A percentile compares a stretch with the other conserved stretches of the same genome.
Conservation (phyloP, 768 basidiomycete genomes). For the Termitomyces sp. region DNA sequence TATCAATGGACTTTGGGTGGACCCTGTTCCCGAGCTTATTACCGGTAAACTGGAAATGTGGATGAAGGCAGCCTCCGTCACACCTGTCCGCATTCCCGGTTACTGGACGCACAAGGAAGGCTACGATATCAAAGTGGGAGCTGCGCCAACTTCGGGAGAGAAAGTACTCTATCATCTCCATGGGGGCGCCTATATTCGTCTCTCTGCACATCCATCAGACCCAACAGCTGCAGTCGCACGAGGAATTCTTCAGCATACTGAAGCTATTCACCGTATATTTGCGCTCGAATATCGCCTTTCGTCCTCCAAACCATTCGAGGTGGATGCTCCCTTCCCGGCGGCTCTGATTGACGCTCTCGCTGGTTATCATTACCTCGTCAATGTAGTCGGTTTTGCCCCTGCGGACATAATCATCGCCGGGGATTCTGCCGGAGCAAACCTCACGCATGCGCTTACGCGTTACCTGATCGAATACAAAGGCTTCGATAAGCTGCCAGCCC, state of each 20-base stretch:
- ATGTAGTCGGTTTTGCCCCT: slow-evolving; percentile 48
- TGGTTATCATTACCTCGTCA: slow-evolving; percentile 67
- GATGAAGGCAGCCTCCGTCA: slow-evolving; percentile 32
- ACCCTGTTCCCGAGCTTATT: slow-evolving; percentile 34
- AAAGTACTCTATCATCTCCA: slow-evolving; percentile 60
- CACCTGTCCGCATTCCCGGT: slow-evolving; percentile 42
- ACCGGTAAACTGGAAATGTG: slow-evolving; percentile 36
- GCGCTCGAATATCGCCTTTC: slow-evolving; percentile 71
- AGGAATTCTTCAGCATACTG: slow-evolving; percentile 40
- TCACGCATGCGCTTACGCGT: slow-evolving; percentile 56
- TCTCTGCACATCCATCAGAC: slow-evolving; percentile 55
- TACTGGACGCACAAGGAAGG: slow-evolving; percentile 50
- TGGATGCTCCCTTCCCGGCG: slow-evolving; percentile 61
- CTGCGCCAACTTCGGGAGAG: slow-evolving; percentile 39
- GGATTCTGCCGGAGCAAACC: slow-evolving; percentile 76
- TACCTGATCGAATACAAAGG: slow-evolving; percentile 40
- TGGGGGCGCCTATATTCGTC: slow-evolving; percentile 50
- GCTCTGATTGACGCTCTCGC: slow-evolving; percentile 71
- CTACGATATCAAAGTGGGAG: slow-evolving; percentile 25
- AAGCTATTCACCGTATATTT: slow-evolving; percentile 43
- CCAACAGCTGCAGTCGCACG: slow-evolving; percentile 36
- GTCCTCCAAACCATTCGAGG: slow-evolving; percentile 31
- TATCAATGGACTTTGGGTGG: slow-evolving; percentile 47
- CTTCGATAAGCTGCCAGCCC: slow-evolving; percentile 29
- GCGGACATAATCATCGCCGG: slow-evolving; percentile 61